Base-by-base conservation (phyloP, 495 filamentous ascomycete genomes). In the Aspergillus indologenus region DNA sequence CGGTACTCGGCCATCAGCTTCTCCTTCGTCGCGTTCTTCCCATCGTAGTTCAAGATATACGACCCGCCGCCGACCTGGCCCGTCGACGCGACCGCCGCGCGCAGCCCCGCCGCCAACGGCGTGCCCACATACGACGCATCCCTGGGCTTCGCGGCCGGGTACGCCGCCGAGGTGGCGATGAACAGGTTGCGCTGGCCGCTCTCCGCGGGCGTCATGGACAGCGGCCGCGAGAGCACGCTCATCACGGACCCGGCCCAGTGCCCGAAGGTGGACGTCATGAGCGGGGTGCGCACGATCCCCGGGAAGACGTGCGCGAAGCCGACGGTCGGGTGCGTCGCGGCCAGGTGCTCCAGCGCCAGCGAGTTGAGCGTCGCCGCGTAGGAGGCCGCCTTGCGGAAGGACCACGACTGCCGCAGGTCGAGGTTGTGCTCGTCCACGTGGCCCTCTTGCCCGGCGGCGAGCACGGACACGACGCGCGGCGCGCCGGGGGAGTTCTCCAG, bases 401-500 rank as follows among this genome's bases (percentile, higher is more conserved):
- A 58, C 50, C 56, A 57, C 4, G 58, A 47, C 20, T 74, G 58
- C 0, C 63, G 67, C 11, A 64, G 54, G 11, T 61, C 69, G 45
- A 86, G 68, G 62, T 90, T 82, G 45, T 73, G 57, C 5, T 66
- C 47, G 53, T 75, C 59, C 15, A 90, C 61, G 1, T 59, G 54
- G 6, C 83, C 82, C 67, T 90, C 87, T 18, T 77, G 73, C 17
- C 79, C 76, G 4, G 69, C 79, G 0, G 66, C 75, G 5, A 80
- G 67, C n/a, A 89, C 80, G 34, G 68, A 75, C 19, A 91, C 76
- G 7, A 91, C 83, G 1, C 87, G 83, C 1, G 77, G 74, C n/a
- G 83, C 75, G 1, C 58, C 22, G 1, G 73, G 49, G 0, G 84
- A 77, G 7, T 64, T 50, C 23, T 70, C 70, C 0, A 90, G 64